These are phyloP conservation scores for Leucocoprinus birnbaumii DNA, from an alignment of 768 basidiomycete species.

Conservation along the genomic window DNA sequence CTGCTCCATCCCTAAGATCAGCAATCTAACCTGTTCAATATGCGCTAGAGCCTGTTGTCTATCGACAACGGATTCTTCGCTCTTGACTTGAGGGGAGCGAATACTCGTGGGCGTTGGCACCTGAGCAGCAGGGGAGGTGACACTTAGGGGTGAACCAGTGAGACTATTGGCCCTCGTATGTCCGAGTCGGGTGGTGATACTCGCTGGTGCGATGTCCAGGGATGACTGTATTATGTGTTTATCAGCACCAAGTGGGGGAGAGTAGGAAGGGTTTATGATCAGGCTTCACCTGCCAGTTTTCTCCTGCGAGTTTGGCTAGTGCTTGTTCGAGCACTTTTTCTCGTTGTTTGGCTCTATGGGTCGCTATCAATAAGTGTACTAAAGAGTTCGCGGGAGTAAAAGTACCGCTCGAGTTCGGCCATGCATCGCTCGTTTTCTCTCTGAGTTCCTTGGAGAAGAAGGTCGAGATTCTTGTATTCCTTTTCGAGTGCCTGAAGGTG, in stretches of 20 bases:
- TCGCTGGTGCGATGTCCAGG: conserved; percentile 29
- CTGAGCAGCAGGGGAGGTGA: neutral
- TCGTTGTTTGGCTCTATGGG: conserved; percentile 52
- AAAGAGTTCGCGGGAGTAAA: conserved; percentile 5
- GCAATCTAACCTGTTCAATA: conserved; percentile 64
- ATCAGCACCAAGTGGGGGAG: no score
- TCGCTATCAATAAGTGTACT: neutral
- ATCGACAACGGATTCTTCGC: conserved; percentile 15
- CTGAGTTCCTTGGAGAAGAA: conserved; percentile 77
- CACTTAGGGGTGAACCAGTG: conserved; percentile 17
- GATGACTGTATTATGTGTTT: conserved; percentile 19
- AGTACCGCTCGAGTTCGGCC: conserved; percentile 73
- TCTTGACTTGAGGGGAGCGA: neutral
- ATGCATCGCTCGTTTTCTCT: conserved; percentile 85
- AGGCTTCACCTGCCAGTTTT: conserved; percentile 79
- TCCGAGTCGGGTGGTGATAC: conserved; percentile 20
- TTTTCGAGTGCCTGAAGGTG: conserved; percentile 62
- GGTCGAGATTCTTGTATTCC: conserved; percentile 73
- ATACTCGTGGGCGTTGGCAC: conserved; percentile 3
- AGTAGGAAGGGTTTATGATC: neutral
- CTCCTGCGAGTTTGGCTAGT: conserved; percentile 65
- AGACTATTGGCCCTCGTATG: conserved; percentile 26
- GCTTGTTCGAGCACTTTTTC: conserved; percentile 78
- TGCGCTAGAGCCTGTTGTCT: conserved; percentile 49
- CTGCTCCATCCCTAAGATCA: conserved; percentile 77